phyloP scores from a whole-genome alignment of 306 rosid species.

The Rosa chinensis region DNA sequence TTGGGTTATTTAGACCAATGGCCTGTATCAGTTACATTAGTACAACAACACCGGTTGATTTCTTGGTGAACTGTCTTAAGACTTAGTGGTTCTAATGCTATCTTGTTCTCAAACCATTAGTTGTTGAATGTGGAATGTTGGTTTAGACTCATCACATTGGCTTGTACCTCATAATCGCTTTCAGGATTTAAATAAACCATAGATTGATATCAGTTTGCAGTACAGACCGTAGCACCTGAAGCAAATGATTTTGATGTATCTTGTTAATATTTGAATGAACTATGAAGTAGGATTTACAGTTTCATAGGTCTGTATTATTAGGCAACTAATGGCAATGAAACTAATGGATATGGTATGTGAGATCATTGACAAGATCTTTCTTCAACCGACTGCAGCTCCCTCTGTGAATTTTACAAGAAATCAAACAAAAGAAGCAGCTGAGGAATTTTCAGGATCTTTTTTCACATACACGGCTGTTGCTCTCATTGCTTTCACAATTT shows the following conservation, averaged over 20 bases:
- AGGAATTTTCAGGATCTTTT: conserved; percentile 55
- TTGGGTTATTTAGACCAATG: not conserved
- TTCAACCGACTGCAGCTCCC: conserved; percentile 45
- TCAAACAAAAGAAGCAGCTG: conserved; percentile 20
- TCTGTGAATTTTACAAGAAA: conserved; percentile 38
- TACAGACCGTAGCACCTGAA: not conserved
- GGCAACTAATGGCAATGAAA: not conserved
- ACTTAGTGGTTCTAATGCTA: not conserved
- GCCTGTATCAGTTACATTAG: not conserved
- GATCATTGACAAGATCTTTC: not conserved
- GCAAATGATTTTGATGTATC: not conserved
- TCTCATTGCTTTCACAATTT: conserved; percentile 59
- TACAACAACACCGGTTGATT: not conserved
- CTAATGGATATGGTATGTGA: not conserved
- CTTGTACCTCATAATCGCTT: not conserved
- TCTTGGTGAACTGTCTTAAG: not conserved
- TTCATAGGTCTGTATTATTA: not conserved
- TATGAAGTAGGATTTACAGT: not conserved
- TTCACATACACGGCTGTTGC: conserved; percentile 46
- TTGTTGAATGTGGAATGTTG: not conserved
- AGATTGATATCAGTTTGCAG: not conserved
- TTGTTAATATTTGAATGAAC: not conserved
- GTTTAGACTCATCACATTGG: not conserved
- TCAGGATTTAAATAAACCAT: not conserved
- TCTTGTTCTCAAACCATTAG: not conserved